Evolutionary conservation across 495 filamentous ascomycete species (phyloP), one percentile per base, ranked within the genome.

Genomic region (Neurospora intermedia): DNA sequence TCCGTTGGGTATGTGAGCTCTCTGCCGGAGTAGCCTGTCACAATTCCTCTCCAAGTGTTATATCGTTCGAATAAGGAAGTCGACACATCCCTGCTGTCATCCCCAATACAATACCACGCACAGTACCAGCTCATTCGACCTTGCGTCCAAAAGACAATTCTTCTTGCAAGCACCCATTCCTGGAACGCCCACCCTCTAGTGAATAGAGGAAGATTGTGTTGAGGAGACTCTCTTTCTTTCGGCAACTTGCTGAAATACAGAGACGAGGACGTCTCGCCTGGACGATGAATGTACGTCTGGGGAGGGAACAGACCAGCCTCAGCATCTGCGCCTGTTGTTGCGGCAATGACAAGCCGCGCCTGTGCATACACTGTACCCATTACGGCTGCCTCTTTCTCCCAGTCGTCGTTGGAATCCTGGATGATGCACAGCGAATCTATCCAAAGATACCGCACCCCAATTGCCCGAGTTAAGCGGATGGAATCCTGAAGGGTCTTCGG

Each of bases 71-170:
- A 40, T 11, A 40, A 40, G 39, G 0, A 40, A 10, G 8, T 10
- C 1, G 9, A 40, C 39, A 40, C 39, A 11, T 3, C 2, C 1
- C 2, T 2, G 39, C 9, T 7, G n/a, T 46, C 0, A 46, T 46
- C 43, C 16, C 6, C 6, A 0, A 0, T 18, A 4, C 18, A 10
- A 10, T 0, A 0, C 1, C 0, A 0, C n/a, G 3, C 4, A 4
- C 46, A 54, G 10, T 1, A 1, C 46, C 46, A 54, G 1, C 0
- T 6, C 46, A 54, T 27, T 1, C 46, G 10, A 1, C 13, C 46
- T 1, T 15, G 0, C 4, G 46, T 54, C 46, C 46, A 54, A 6
- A 54, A 54, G 10, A 54, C 46, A 6, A 15, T 27, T 3, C 46
- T 27, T 15, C 20, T 54, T 54, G 46, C 20, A 7, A 54, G 46